Evolutionary conservation across 2,329 filamentous ascomycete species (phyloP).

Genomic region (Scleromitrula shiraiana): DNA sequence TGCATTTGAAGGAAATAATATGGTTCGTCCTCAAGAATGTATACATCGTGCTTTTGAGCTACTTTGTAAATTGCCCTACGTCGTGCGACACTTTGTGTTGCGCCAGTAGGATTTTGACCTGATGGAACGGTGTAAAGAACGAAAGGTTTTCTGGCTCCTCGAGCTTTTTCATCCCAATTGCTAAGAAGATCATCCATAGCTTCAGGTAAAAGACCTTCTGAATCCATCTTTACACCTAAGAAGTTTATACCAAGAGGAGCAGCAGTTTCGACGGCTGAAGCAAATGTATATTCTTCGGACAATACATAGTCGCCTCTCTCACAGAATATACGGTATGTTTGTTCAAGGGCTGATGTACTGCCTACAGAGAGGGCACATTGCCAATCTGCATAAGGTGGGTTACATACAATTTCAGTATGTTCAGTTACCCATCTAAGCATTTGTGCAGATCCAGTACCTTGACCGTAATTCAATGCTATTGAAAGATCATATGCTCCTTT

Average conservation of each 20-base stretch:
- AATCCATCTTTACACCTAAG: constrained; percentile 56
- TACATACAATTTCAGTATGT: constrained; percentile 85
- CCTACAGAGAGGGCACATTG: constrained; percentile 74
- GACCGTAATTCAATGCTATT: constrained; percentile 88
- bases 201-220: constrained; percentile 54
- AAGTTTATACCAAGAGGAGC: constrained; percentile 53
- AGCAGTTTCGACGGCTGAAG: constrained; percentile 59
- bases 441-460: constrained; percentile 78
- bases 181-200: constrained; percentile 54
- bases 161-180: constrained; percentile 53
- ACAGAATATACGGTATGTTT: constrained; percentile 74
- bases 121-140: constrained; percentile 65
- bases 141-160: constrained; percentile 55
- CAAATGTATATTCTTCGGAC: constrained; percentile 87
- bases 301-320: constrained; percentile 68
- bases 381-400: constrained; percentile 88
- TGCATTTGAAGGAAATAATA: constrained; percentile 68
- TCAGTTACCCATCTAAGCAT: constrained; percentile 87
- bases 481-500: constrained; percentile 60
- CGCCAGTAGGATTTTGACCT: constrained; percentile 69
- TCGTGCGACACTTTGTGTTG: constrained; percentile 53
- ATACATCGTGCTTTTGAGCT: constrained; percentile 62
- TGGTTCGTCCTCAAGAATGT: constrained; percentile 66
- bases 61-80: constrained; percentile 56
- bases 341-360: constrained; percentile 79